These are phyloP conservation scores for Cyberlindnera xylosilytica DNA, from an alignment of 805 yeast genomes.

Conservation along the genomic window DNA sequence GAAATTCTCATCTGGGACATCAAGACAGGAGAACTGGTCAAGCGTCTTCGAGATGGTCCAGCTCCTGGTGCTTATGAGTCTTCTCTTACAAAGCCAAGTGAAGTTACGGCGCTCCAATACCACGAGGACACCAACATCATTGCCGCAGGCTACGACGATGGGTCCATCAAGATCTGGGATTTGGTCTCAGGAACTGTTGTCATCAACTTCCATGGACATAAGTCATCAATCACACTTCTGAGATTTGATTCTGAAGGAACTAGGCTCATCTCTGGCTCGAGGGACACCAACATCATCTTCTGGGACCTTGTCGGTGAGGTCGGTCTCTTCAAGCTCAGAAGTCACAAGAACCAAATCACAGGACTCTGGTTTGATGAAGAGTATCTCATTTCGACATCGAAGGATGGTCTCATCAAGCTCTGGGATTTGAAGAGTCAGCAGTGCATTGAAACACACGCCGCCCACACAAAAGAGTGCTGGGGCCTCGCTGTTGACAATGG, in stretches of 20 bases:
- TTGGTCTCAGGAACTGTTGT: constrained; percentile 71
- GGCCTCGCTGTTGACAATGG: constrained; percentile 49
- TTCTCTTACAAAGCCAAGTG: constrained; percentile 55
- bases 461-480: constrained; percentile 95
- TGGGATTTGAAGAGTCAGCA: constrained; percentile 93
- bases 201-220: constrained; percentile 88
- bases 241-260: constrained; percentile 81
- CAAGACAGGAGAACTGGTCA: constrained; percentile 75
- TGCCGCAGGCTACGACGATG: constrained; percentile 90
- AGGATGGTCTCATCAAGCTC: constrained; percentile 86
- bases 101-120: constrained; percentile 57
- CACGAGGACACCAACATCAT: constrained; percentile 62
- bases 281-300: constrained; percentile 76
- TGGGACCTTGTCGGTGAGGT: constrained; percentile 96
- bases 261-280: constrained; percentile 78
- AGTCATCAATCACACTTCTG: constrained; percentile 67
- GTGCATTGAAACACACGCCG: constrained; percentile 91
- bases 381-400: constrained; percentile 72
- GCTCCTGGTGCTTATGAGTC: constrained; percentile 72
- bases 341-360: constrained; percentile 88
- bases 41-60: constrained; percentile 57
- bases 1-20: constrained; percentile 87
- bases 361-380: constrained; percentile 57
- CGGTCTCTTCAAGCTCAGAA: constrained; percentile 81
- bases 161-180: constrained; percentile 91